Conservation (phyloP, 306 rosid genomes). For the Mucuna pruriens region DNA sequence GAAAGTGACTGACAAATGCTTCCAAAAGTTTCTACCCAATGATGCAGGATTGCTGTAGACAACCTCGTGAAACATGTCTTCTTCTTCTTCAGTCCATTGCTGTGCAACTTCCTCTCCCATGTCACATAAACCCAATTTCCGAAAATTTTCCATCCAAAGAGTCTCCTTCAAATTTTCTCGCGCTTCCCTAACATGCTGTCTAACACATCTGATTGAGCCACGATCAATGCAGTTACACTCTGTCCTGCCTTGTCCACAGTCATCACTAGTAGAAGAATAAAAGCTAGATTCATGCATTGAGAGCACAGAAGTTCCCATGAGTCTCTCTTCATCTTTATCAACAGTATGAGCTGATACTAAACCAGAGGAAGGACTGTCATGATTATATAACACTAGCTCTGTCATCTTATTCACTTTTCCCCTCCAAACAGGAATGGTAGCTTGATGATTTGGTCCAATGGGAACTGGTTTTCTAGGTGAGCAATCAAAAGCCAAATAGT, state of each 20-base stretch:
- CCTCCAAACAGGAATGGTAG: slow-evolving; percentile 52
- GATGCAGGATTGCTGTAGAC: slow-evolving; percentile 56
- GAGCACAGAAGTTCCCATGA: slow-evolving; percentile 51
- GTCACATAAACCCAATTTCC: slow-evolving; percentile 56
- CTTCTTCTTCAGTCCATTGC: slow-evolving; percentile 64
- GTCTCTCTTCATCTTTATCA: slow-evolving; percentile 43
- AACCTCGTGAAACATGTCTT: slow-evolving; percentile 52
- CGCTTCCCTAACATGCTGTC: slow-evolving; percentile 52
- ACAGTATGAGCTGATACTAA: slow-evolving; percentile 17
- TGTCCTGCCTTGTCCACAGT: slow-evolving; percentile 43
- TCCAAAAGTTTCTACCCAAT: slow-evolving; percentile 62
- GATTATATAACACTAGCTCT: slow-evolving; percentile 22
- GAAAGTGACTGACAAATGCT: slow-evolving; percentile 49
- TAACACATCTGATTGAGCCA: slow-evolving; percentile 57
- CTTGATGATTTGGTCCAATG: slow-evolving; percentile 61
- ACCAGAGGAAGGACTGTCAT: neutral
- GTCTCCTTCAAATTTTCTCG: slow-evolving; percentile 45
- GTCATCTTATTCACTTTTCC: slow-evolving; percentile 23
- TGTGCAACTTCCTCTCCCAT: slow-evolving; percentile 60
- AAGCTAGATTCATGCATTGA: slow-evolving; percentile 44
- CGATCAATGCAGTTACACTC: slow-evolving; percentile 51
- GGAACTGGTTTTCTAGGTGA: slow-evolving; percentile 55
- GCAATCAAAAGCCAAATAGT: slow-evolving; percentile 32
- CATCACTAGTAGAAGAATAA: neutral
- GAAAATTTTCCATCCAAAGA: slow-evolving; percentile 52